Evolutionary conservation across 177 flowering plant species (phyloP).

Genomic region (Tripterygium wilfordii): DNA sequence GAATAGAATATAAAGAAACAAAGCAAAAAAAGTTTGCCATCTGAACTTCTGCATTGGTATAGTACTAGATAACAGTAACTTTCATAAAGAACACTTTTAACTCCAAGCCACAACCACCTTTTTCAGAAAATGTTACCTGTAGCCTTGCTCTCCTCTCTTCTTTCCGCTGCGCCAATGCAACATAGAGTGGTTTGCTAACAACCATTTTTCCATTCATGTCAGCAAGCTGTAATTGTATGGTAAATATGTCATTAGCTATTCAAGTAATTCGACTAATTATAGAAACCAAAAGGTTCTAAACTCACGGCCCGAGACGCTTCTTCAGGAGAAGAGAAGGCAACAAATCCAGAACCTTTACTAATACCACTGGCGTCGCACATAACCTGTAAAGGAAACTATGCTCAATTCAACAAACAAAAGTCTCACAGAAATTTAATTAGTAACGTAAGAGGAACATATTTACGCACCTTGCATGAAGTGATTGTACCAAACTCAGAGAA

Average conservation of each 20-base stretch:
- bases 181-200: constrained; percentile 85
- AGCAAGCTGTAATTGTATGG: constrained; percentile 33
- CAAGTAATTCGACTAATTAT: not conserved
- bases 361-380: constrained; percentile 82
- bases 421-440: not conserved
- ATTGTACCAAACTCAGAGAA: constrained; percentile 73
- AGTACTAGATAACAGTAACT: too few species aligned
- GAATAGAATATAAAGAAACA: too few species aligned
- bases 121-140: constrained; percentile 41
- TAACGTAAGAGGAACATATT: not conserved
- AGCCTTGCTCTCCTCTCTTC: constrained; percentile 82
- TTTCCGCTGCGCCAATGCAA: constrained; percentile 82
- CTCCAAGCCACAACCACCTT: too few species aligned
- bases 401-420: too few species aligned
- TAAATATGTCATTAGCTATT: not conserved
- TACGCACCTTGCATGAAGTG: constrained; percentile 81
- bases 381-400: too few species aligned
- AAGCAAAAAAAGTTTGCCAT: too few species aligned
- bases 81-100: too few species aligned
- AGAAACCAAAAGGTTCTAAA: not conserved
- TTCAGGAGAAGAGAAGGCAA: constrained; percentile 78
- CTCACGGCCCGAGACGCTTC: constrained; percentile 91
- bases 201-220: constrained; percentile 91
- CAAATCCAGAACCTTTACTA: constrained; percentile 89
- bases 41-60: too few species aligned